Base-by-base conservation (phyloP, 2,329 filamentous ascomycete genomes). In the Aspergillus niger region DNA sequence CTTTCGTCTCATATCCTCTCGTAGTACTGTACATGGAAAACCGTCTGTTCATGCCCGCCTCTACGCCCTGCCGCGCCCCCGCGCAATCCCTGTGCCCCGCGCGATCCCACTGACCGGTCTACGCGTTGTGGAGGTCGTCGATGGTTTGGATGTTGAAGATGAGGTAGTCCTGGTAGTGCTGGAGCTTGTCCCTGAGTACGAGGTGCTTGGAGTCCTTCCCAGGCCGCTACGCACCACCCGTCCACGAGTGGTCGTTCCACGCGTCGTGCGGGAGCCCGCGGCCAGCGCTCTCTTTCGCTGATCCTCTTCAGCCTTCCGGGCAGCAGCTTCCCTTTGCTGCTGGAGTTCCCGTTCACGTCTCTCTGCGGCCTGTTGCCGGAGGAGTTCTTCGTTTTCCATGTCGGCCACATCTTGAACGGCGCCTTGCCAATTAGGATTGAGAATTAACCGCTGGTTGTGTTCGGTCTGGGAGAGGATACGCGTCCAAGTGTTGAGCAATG, bases 381-480 rank as follows among this genome's bases (percentile, higher is more conserved):
- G 80, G 11, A 87, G 74, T 3, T 87, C 87, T 73, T 98, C 94
- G 57, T 88, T 89, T 76, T 98, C 94, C 58, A 92, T 85, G 62
- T 96, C 92, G n/a, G 86, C 83, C 41, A 97, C 78, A 77, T 99
- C 95, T 71, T 93, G 88, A 4, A 87, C 91, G 28, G 93, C 91
- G 59, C 95, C 95, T 72, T 94, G 89, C 92, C 94, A 99, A 60
- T 87, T 83, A 2, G 92, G 91, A 71, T 97, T 90, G 49, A 98
- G 83, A 48, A 99, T 89, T 54, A 99, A 82, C 24, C 95, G 88
- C 76, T 98, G 93, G 73, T 96, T 98, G 78, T 99, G 95, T 77
- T 99, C 95, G 4, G 95, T 97, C 77, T 99, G 95, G 6, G 92
- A 95, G 11, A 99, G 85, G 66, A 99, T 97, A 55, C 92, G 89